phyloP scores from a whole-genome alignment of 2,329 filamentous ascomycete genomes.

The Tolypocladium guangdongense region DNA sequence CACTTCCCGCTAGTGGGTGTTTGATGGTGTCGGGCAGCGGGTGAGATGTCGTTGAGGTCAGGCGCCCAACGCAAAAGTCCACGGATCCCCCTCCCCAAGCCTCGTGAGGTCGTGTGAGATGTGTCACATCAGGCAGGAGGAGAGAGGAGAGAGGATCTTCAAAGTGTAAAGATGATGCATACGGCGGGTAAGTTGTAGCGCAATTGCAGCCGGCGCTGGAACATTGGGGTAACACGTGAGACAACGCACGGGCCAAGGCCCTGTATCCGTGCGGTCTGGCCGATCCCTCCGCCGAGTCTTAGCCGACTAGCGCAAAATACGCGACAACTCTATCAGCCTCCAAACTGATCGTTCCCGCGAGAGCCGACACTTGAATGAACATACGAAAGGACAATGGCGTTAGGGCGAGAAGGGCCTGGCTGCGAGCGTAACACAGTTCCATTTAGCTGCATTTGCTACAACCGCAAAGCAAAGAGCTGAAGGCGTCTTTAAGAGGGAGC shows the following conservation, averaged over 20 bases:
- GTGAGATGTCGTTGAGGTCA: neutral
- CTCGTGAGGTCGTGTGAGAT: slow-evolving; percentile 6
- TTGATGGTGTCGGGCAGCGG: neutral
- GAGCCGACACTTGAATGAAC: neutral
- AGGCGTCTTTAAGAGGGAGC: neutral
- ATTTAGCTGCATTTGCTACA: no score
- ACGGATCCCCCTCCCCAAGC: slow-evolving; percentile 14
- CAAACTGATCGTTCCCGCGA: neutral
- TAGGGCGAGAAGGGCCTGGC: neutral
- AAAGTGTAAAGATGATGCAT: neutral
- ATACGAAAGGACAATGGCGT: neutral
- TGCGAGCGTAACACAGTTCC: neutral
- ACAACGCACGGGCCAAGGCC: slow-evolving; percentile 11
- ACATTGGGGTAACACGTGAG: slow-evolving; percentile 11
- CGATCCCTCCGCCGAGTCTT: neutral
- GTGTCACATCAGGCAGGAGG: slow-evolving; percentile 9
- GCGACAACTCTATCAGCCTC: neutral
- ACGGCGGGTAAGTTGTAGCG: slow-evolving; percentile 1
- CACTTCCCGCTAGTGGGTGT: neutral
- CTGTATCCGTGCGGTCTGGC: neutral
- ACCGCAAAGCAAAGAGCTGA: neutral
- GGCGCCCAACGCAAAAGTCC: neutral
- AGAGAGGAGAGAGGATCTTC: neutral
- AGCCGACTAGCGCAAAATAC: neutral
- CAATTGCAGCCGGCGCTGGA: slow-evolving; percentile 5